These are phyloP conservation scores for Penicillium sp. DNA, from an alignment of 2,329 filamentous ascomycete species.

Conservation along the genomic window DNA sequence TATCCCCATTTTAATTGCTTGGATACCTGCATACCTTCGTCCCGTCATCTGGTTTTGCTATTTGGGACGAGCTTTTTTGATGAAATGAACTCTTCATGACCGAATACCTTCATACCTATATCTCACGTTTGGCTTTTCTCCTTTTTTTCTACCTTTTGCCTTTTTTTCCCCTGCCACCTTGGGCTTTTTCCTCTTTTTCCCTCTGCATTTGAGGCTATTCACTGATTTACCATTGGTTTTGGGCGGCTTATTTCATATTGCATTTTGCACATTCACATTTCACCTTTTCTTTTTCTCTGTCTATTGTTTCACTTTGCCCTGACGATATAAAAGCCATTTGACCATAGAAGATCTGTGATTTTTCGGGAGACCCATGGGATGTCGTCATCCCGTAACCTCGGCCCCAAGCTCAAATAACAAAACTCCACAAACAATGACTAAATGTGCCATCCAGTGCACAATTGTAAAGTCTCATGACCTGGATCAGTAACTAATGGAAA, in stretches of 20 bases:
- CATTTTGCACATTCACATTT: background rate
- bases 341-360: constrained; percentile 2
- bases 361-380: constrained; percentile 4
- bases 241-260: background rate
- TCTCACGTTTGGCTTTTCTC: constrained; percentile 4
- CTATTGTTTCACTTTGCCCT: background rate
- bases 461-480: background rate
- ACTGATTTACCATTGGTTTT: background rate
- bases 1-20: too few species aligned
- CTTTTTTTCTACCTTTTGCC: background rate
- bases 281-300: too few species aligned
- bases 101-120: constrained; percentile 3
- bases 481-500: background rate
- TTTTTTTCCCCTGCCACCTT: constrained; percentile 2
- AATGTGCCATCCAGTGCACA: background rate
- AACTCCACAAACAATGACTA: background rate
- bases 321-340: background rate
- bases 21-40: constrained; percentile 2
- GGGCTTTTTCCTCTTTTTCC: background rate
- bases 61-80: constrained; percentile 21
- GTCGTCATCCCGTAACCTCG: constrained; percentile 16
- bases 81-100: constrained; percentile 19
- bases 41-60: constrained; percentile 1
- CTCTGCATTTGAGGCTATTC: background rate
- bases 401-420: background rate